phyloP scores from a whole-genome alignment of 371 early-diverging fungal genomes.

The Actinomortierella wolfii region DNA sequence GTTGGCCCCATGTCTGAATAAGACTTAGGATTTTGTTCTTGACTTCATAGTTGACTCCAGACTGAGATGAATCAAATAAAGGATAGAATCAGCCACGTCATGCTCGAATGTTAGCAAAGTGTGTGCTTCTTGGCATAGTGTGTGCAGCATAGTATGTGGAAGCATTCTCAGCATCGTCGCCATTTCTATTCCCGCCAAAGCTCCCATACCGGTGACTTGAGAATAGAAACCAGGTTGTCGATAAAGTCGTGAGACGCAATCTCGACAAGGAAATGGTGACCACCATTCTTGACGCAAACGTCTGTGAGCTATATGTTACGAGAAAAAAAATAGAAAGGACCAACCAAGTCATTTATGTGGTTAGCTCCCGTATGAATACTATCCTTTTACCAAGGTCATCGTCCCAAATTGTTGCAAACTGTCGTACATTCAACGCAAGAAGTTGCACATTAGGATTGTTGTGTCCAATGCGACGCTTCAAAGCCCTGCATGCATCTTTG shows the following conservation, averaged over 20 bases:
- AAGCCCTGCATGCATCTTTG: conserved; percentile 73
- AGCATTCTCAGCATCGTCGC: too few relatives aligned
- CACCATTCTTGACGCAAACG: conserved; percentile 94
- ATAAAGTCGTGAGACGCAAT: conserved; percentile 89
- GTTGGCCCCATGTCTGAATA: conserved; percentile 88
- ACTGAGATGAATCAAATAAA: conserved; percentile 16
- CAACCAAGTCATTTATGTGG: background rate
- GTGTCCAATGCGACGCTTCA: conserved; percentile 80
- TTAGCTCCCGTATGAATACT: background rate
- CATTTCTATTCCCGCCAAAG: too few relatives aligned
- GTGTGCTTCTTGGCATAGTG: too few relatives aligned
- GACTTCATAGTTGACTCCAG: conserved; percentile 71
- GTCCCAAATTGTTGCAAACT: background rate
- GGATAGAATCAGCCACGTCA: conserved; percentile 1
- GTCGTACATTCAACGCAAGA: conserved; percentile 76
- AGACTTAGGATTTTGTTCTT: conserved; percentile 70
- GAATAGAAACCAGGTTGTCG: conserved; percentile 73
- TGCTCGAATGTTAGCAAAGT: background rate
- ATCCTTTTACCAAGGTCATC: background rate
- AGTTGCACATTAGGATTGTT: conserved; percentile 94
- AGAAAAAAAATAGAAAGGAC: background rate
- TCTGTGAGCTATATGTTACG: conserved; percentile 72
- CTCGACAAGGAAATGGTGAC: conserved; percentile 83
- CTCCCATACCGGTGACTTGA: conserved; percentile 72
- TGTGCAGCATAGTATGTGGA: too few relatives aligned